Evolutionary conservation across 2,329 filamentous ascomycete genomes (phyloP).

Genomic region (Cyphellophora attinorum): DNA sequence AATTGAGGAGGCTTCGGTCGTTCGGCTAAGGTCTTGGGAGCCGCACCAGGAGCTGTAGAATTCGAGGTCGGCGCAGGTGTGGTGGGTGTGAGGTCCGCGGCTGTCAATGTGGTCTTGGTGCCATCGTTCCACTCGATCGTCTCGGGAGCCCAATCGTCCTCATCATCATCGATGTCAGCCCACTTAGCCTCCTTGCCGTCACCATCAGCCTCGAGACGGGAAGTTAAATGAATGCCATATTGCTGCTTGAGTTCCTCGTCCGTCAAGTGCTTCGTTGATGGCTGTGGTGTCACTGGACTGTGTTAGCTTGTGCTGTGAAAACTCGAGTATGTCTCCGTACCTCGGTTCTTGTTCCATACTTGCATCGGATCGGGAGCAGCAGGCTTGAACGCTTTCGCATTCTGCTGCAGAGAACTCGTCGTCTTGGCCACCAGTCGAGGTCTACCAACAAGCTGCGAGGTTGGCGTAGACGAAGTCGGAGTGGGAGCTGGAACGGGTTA

Average conservation of each 20-base stretch:
- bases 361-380: slow-evolving; percentile 56
- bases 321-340: too few species aligned
- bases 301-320: too few species aligned
- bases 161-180: slow-evolving; percentile 61
- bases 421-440: slow-evolving; percentile 57
- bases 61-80: slow-evolving; percentile 8
- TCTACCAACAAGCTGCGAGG: slow-evolving; percentile 36
- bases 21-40: slow-evolving; percentile 19
- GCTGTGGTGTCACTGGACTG: slow-evolving; percentile 28
- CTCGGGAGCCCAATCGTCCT: slow-evolving; percentile 56
- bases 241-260: slow-evolving; percentile 61
- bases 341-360: slow-evolving; percentile 62
- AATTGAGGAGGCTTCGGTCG: slow-evolving; percentile 21
- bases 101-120: slow-evolving; percentile 52
- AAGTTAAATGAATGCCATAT: slow-evolving; percentile 59
- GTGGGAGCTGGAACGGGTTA: slow-evolving; percentile 24
- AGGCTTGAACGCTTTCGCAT: slow-evolving; percentile 36
- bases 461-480: slow-evolving; percentile 27
- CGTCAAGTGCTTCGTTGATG: slow-evolving; percentile 55
- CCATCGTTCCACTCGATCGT: slow-evolving; percentile 62
- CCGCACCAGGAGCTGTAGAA: slow-evolving; percentile 13
- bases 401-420: slow-evolving; percentile 42
- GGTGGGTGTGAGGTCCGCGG: slow-evolving; percentile 23
- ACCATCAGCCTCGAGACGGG: slow-evolving; percentile 53
- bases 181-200: slow-evolving; percentile 55